phyloP scores from a whole-genome alignment of 805 yeast genomes.

The Ogataea saltuana region DNA sequence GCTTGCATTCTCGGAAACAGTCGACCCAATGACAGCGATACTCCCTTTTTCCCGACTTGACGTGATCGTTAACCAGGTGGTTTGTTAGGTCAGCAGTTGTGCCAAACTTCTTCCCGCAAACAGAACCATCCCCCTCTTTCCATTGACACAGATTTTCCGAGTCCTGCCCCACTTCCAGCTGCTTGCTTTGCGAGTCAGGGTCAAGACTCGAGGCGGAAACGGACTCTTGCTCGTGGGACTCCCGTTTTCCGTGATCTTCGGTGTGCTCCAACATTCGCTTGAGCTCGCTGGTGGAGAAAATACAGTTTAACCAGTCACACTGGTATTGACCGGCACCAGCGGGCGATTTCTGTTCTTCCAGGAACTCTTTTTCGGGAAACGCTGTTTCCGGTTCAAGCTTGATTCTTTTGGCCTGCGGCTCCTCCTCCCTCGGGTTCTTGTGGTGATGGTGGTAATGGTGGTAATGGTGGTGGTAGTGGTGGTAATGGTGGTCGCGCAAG shows the following conservation, averaged over 20 bases:
- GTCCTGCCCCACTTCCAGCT: not conserved
- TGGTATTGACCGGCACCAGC: no score
- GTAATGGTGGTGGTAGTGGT: conserved; percentile 18
- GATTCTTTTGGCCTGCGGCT: conserved; percentile 2
- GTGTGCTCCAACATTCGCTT: conserved; percentile 61
- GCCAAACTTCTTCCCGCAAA: conserved; percentile 53
- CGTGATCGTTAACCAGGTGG: conserved; percentile 68
- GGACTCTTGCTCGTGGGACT: not conserved
- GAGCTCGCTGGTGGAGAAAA: conserved; percentile 53
- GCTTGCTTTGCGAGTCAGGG: not conserved
- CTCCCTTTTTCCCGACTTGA: conserved; percentile 68
- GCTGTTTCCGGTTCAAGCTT: conserved; percentile 40
- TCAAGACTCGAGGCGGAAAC: not conserved
- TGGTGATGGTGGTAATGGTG: not conserved
- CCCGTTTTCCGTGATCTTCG: conserved; percentile 9
- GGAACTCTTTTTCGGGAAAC: no score
- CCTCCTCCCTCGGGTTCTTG: not conserved
- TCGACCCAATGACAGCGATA: conserved; percentile 79
- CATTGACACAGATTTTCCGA: conserved; percentile 40
- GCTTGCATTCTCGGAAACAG: conserved; percentile 63
- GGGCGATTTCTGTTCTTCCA: no score
- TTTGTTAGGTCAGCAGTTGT: conserved; percentile 63
- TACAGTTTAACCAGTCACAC: conserved; percentile 82
- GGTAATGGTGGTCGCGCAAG: conserved; percentile 17
- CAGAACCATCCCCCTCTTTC: conserved; percentile 31